Conservation (phyloP, 2,329 filamentous ascomycete species). For the Calonectria naviculata region DNA sequence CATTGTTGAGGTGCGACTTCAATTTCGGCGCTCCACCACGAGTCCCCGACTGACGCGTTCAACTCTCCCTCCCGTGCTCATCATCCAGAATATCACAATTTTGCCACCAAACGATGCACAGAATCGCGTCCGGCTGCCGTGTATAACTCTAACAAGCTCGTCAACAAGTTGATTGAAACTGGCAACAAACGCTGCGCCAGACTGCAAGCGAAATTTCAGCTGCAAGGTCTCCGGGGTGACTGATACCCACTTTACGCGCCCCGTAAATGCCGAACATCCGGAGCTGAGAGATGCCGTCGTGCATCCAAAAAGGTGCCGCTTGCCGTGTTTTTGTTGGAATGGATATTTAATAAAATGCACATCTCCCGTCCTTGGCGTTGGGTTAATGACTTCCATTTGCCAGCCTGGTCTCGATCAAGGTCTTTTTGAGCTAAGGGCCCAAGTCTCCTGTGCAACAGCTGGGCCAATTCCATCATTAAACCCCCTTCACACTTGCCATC, state of each 20-base stretch:
- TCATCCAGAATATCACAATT: background rate
- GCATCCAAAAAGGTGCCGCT: too few relatives aligned
- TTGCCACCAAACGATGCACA: background rate
- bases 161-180: background rate
- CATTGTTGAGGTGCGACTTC: background rate
- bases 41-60: background rate
- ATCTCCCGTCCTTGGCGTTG: background rate
- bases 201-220: background rate
- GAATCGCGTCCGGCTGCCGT: too few relatives aligned
- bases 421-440: background rate
- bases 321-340: background rate
- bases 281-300: background rate
- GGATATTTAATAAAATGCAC: background rate
- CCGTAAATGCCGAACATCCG: background rate
- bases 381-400: background rate
- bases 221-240: background rate
- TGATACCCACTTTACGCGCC: background rate
- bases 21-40: background rate
- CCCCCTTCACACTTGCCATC: background rate
- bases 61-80: background rate
- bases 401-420: background rate
- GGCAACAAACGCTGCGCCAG: background rate
- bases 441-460: background rate
- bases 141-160: background rate
- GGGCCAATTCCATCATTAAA: background rate